Base-by-base conservation (phyloP, 2,329 filamentous ascomycete species). In the Penicillium sp. region DNA sequence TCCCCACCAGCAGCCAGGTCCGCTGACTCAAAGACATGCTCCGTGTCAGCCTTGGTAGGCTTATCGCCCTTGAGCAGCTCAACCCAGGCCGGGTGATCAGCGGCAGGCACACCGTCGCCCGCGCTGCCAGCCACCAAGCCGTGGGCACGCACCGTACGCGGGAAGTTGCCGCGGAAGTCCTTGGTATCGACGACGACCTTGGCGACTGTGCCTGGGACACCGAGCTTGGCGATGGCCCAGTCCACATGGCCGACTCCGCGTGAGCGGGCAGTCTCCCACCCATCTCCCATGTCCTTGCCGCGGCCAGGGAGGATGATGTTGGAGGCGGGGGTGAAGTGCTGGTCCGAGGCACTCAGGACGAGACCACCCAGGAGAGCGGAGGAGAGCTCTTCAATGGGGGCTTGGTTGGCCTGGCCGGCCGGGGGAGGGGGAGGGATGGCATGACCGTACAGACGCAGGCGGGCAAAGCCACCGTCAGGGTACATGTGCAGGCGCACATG, bases 121-220 rank as follows among this genome's bases (percentile, higher is more conserved):
- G n/a, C n/a, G n/a, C n/a, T 43, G 3, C 43, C 41, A 8, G 41
- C 45, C 7, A 55, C 48, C 31, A 66, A 51, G 1, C 63, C 67
- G 39, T 69, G 64, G 8, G 70, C 66, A 11, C 61, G 58, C 21
- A 71, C 60, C 2, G 60, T 60, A 4, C 64, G 59, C 2, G 68
- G 68, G 45, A 70, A 70, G 42, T 71, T 71, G 1, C 68, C 68
- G n/a, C 67, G 56, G 50, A 70, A 71, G 38, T 70, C 68, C 47
- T 70, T 70, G 3, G 68, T 70, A 39, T 71, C 68, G 30, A 71
- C 65, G 7, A 70, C 60, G 2, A 70, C 54, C 45, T 57, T 64
- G 11, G 56, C 53, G 8, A 69, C 62, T 3, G 56, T 58, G 1
- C 65, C 68, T n/a, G 59, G 56, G 13, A 70, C 38, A 7, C 68